Conservation (phyloP, 2,329 filamentous ascomycete species). For the Cytospora paraplurivora region DNA sequence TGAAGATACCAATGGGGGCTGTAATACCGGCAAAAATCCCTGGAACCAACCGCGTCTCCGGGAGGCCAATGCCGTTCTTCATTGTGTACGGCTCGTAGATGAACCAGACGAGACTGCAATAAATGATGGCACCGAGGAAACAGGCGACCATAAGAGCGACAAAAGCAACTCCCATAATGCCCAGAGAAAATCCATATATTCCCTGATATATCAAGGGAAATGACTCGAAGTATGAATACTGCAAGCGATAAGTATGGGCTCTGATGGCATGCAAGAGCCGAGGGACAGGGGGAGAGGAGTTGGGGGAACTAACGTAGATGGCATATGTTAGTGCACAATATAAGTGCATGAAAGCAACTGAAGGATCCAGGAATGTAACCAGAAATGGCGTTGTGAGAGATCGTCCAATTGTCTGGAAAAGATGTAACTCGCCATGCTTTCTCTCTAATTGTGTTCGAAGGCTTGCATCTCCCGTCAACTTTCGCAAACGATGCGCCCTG, state of each 20-base stretch:
- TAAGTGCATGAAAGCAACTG: constrained; percentile 62
- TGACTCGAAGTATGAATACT: no score
- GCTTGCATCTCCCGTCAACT: constrained; percentile 62
- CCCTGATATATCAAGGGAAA: constrained; percentile 65
- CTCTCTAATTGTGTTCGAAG: no score
- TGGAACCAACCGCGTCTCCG: constrained; percentile 58
- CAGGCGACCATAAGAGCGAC: constrained; percentile 61
- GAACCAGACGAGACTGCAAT: constrained; percentile 54
- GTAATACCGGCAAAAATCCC: constrained; percentile 56
- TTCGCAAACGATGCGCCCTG: constrained; percentile 63
- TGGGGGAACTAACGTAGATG: constrained; percentile 63
- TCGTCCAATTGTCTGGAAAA: no score
- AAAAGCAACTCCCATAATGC: constrained; percentile 62
- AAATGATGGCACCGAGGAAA: constrained; percentile 52
- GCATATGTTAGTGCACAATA: constrained; percentile 65
- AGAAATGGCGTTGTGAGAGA: no score
- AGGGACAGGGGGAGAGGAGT: no score
- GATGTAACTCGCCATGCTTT: no score
- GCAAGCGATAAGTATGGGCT: no score
- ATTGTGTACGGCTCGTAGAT: constrained; percentile 54
- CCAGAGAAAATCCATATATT: constrained; percentile 61
- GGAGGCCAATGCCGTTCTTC: constrained; percentile 51
- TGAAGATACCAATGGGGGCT: constrained; percentile 60
- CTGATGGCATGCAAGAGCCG: no score
- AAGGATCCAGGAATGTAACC: constrained; percentile 63